Evolutionary conservation across 202 grass and related monocot species (phyloP).

Genomic region (Cymbopogon flexuosus): DNA sequence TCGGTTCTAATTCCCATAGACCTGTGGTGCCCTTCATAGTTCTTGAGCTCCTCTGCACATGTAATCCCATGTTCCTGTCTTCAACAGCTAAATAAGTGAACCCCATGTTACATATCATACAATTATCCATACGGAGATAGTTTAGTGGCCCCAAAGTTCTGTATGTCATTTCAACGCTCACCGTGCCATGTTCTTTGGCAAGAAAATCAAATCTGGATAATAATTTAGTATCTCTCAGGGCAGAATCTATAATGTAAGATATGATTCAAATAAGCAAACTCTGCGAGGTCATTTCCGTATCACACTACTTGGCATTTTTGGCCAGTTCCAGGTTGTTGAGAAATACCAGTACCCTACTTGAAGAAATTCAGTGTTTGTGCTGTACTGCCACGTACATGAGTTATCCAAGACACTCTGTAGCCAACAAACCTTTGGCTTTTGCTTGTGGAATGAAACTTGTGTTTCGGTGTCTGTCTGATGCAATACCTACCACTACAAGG

Average conservation of each 20-base stretch:
- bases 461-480: conserved; percentile 17
- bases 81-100: background rate
- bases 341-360: background rate
- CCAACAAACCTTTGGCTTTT: conserved; percentile 9
- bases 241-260: background rate
- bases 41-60: conserved; percentile 3
- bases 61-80: background rate
- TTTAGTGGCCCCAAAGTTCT: background rate
- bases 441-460: background rate
- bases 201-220: background rate
- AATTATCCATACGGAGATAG: background rate
- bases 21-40: background rate
- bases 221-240: background rate
- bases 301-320: background rate
- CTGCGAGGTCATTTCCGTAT: background rate
- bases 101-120: background rate
- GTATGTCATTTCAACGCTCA: background rate
- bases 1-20: background rate
- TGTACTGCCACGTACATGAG: background rate
- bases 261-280: background rate
- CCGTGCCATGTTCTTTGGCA: background rate
- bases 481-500: conserved; percentile 34
- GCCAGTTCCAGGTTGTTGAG: background rate
- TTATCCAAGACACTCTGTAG: background rate
- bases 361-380: background rate